Evolutionary conservation across 352 stramenopile species (phyloP).

Genomic region (Achlya hypogyna): DNA sequence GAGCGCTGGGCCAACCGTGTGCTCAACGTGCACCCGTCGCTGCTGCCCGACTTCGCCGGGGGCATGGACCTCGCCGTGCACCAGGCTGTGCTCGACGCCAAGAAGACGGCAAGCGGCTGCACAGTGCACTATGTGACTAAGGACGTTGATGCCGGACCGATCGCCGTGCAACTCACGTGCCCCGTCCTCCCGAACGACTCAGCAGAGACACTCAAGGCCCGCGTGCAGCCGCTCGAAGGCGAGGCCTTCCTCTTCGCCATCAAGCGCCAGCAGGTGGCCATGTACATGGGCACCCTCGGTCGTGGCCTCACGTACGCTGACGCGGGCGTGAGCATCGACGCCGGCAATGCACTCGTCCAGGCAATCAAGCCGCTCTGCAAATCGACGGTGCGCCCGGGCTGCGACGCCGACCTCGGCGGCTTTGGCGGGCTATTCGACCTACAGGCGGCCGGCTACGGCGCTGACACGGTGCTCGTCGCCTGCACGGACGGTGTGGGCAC

Average conservation of each 20-base stretch:
- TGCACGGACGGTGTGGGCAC: slow-evolving; percentile 98
- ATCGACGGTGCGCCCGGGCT: slow-evolving; percentile 91
- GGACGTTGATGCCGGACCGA: slow-evolving; percentile 96
- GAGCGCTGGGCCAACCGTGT: slow-evolving; percentile 92
- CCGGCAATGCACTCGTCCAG: slow-evolving; percentile 93
- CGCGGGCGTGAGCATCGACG: slow-evolving; percentile 97
- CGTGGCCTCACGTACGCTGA: slow-evolving; percentile 94
- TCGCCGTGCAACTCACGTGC: slow-evolving; percentile 94
- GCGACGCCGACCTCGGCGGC: slow-evolving; percentile 94
- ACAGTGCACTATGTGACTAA: slow-evolving; percentile 98
- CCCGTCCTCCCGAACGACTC: slow-evolving; percentile 87
- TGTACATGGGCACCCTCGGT: slow-evolving; percentile 32
- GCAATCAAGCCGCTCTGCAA: slow-evolving; percentile 98
- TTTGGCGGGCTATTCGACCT: slow-evolving; percentile 98
- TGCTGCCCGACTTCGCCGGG: slow-evolving; percentile 98
- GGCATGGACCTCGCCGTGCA: slow-evolving; percentile 99
- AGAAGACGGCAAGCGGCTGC: slow-evolving; percentile 94
- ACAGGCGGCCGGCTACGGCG: slow-evolving; percentile 91
- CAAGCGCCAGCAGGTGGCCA: slow-evolving; percentile 59
- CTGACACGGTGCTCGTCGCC: slow-evolving; percentile 96
- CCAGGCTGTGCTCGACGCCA: slow-evolving; percentile 94
- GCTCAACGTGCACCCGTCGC: slow-evolving; percentile 99
- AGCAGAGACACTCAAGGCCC: slow-evolving; percentile 93
- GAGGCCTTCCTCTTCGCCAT: slow-evolving; percentile 85
- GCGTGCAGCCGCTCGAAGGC: slow-evolving; percentile 96